Percentiles rank a stretch among this genome's conserved stretches.
Evolutionary conservation across 257 asterid genomes (phyloP).

Genomic region (Solanum chilense): DNA sequence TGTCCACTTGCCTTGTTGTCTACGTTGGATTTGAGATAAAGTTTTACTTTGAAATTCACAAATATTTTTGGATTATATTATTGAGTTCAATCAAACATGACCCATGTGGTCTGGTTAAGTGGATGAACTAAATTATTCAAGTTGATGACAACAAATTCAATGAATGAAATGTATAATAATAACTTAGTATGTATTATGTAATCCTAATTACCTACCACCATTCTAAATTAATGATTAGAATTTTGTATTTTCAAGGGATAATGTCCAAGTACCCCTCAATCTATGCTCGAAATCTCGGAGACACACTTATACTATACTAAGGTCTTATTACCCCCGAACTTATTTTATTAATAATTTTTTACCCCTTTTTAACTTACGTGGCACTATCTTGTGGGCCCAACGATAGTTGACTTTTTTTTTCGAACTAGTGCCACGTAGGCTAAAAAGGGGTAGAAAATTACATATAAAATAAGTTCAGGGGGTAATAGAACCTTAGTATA

Average conservation of each 20-base stretch:
- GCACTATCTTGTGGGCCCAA: too few relatives aligned
- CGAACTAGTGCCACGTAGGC: too few relatives aligned
- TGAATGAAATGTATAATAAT: constrained; percentile 7
- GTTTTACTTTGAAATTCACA: neutral
- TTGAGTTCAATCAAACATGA: constrained; percentile 8
- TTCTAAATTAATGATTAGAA: neutral
- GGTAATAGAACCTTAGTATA: too few relatives aligned
- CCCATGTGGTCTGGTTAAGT: constrained; percentile 15
- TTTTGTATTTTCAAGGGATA: neutral
- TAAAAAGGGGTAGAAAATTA: too few relatives aligned
- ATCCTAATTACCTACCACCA: constrained; percentile 4
- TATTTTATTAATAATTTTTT: too few relatives aligned
- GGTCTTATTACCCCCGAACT: too few relatives aligned
- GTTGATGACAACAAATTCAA: neutral
- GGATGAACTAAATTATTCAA: neutral
- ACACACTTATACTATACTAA: too few relatives aligned
- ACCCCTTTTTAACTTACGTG: too few relatives aligned
- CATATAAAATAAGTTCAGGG: too few relatives aligned
- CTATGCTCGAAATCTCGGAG: too few relatives aligned
- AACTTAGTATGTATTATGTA: constrained; percentile 4
- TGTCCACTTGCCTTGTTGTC: constrained; percentile 5
- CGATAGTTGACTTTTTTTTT: too few relatives aligned
- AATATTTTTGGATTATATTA: neutral
- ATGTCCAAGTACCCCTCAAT: too few relatives aligned
- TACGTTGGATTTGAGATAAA: neutral